Base-by-base conservation (phyloP, 2,329 filamentous ascomycete genomes). In the Leptographium lundbergii region DNA sequence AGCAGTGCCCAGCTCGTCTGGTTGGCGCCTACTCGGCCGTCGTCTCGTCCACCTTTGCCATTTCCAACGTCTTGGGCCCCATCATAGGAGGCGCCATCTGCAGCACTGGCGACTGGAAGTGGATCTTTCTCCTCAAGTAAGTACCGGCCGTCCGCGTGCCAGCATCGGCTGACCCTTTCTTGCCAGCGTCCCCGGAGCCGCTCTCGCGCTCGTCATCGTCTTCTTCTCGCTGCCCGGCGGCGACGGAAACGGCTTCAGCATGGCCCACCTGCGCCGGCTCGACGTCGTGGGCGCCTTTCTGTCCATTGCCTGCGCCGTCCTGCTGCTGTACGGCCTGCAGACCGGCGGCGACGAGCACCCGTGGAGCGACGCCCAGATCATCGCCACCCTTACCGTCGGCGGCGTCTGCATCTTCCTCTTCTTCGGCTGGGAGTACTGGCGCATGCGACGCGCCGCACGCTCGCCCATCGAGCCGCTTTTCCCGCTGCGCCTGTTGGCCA, bases 291-390 rank as follows among this genome's bases (percentile, higher is more conserved):
- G 71, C 14, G 66, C 63, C 19, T 57, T 69, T 25, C 60, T 76
- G 3, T 65, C 72, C 0, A 67, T 79, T 7, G 70, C 69, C 0
- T 70, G 71, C 4, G 75, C 75, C 0, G 70, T 75, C 4, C 67
- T 78, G 4, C 63, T 79, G n/a, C 71, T 77, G 19, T 74, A 76
- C 47, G 74, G 72, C 1, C 67, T 79, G 17, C 72, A 79, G 54
- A 69, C 77, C 61, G 75, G 67, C 6, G 75, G 76, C 6, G 64
- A 69, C 22, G 67, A 67, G 6, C 76, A 74, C 56, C 63, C 71
- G 4, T 80, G 76, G 77, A 65, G 61, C 9, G 74, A 71, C 51
- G 67, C 69, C 0, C 61, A 70, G 6, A 70, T 78, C 5, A 68
- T 76, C 5, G 62, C 66, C 11, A 68, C 67, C 2, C 56, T 67